Evolutionary conservation across 2,329 filamentous ascomycete genomes (phyloP), one percentile per base, ranked within the genome.

Genomic region (Scedosporium dehoogii): DNA sequence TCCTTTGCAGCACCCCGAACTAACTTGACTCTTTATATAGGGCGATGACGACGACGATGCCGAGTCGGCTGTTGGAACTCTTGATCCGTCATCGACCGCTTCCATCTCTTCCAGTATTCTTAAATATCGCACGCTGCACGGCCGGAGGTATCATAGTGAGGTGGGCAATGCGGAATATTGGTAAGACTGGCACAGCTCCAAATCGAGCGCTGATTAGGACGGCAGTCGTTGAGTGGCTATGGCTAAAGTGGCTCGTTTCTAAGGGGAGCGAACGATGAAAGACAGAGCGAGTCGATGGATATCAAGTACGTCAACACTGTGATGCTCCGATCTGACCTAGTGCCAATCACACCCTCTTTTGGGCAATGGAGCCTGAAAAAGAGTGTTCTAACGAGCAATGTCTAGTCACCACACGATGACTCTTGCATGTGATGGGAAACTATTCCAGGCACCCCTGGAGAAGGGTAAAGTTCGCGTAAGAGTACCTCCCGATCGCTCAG

Each of bases 91-190:
- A n/a, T 73, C 70, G 2, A 73, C 71, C 1, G 67, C 67, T 3
- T 74, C 72, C 12, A 65, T 74, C 3, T 67, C 68, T 2, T 69
- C 69, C 5, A 72, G 70, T 63, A 71, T 74, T 44, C 67, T 70
- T 21, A 66, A 72, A 51, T 73, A 73, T 59, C 70, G 72, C 42
- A 66, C 61, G n/a, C 64, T 74, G 18, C 69, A 57, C 16, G 53
- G 53, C 14, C 21, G 53, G 53, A n/a, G 53, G 6, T 57, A 18
- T 33, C 53, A 57, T 27, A 57, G 44, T 21, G 44, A 48, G 44
- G 18, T 48, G 3, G 44, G 44, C 16, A 48, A 48, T 48, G 44
- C 44, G 4, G 18, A 48, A n/a, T 48, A 48, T 10, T 48, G 44
- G 44, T 48, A 48, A 18, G 16, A 38, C 10, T 38, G 33, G 9